A percentile compares a stretch with the other conserved stretches of the same genome.
Evolutionary conservation across 345 rosid genomes (phyloP).

Genomic region (Raphanus raphanistrum): DNA sequence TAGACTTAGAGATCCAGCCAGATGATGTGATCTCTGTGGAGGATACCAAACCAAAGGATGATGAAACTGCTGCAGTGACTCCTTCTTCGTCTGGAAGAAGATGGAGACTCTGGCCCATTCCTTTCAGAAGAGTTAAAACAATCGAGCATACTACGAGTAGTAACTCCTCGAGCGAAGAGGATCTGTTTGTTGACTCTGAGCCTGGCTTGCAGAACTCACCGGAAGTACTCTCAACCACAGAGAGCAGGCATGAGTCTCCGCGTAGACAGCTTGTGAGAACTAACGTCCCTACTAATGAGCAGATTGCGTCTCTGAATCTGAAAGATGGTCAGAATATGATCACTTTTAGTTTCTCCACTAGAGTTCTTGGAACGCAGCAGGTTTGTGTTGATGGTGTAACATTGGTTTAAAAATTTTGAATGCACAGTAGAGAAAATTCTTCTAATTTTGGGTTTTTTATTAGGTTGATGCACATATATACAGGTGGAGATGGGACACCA

Average conservation of each 20-base stretch:
- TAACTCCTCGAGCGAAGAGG: slow-evolving; percentile 65
- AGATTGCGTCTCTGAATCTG: slow-evolving; percentile 81
- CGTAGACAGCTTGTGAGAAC: slow-evolving; percentile 71
- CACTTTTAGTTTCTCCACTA: slow-evolving; percentile 83
- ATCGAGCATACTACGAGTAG: slow-evolving; percentile 60
- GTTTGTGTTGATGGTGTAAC: slow-evolving; percentile 45
- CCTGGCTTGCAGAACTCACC: slow-evolving; percentile 50
- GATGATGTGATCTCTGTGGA: slow-evolving; percentile 67
- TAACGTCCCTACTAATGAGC: slow-evolving; percentile 80
- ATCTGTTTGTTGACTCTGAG: slow-evolving; percentile 73
- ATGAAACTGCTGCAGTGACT: slow-evolving; percentile 42
- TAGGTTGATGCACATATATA: slow-evolving; percentile 94
- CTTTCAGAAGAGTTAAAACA: slow-evolving; percentile 80
- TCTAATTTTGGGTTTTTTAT: slow-evolving; percentile 20
- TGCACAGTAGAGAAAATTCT: neutral
- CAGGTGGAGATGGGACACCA: slow-evolving; percentile 93
- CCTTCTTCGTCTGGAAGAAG: slow-evolving; percentile 59
- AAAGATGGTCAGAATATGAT: slow-evolving; percentile 86
- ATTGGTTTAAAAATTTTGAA: slow-evolving; percentile 9
- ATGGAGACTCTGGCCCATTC: slow-evolving; percentile 88
- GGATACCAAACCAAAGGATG: slow-evolving; percentile 42
- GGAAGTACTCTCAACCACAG: slow-evolving; percentile 30
- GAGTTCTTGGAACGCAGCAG: slow-evolving; percentile 91
- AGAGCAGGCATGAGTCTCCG: slow-evolving; percentile 51
- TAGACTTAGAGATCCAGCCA: slow-evolving; percentile 63